Evolutionary conservation across 352 stramenopile genomes (phyloP).

Genomic region (Salisapilia sapeloensis): DNA sequence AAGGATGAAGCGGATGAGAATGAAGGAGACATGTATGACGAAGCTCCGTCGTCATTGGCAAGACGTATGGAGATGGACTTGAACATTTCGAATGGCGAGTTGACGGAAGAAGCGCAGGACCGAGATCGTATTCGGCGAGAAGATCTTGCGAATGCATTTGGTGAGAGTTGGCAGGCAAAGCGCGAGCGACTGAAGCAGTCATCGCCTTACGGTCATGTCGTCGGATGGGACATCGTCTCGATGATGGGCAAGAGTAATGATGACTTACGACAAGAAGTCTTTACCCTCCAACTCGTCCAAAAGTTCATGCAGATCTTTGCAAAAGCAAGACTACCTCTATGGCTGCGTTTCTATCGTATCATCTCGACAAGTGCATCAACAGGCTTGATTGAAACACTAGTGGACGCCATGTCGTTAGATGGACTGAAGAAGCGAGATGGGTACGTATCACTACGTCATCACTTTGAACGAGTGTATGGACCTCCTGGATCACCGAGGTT

Average conservation of each 20-base stretch:
- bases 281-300: constrained; percentile 96
- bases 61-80: constrained; percentile 29
- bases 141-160: constrained; percentile 81
- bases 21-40: too few species aligned
- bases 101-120: constrained; percentile 66
- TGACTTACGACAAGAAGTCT: constrained; percentile 97
- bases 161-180: constrained; percentile 92
- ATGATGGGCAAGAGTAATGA: constrained; percentile 99
- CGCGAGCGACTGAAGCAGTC: constrained; percentile 73
- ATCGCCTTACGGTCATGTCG: constrained; percentile 76
- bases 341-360: constrained; percentile 94
- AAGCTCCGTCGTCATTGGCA: constrained; percentile 26
- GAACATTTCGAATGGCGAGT: constrained; percentile 16
- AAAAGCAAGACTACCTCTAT: constrained; percentile 87
- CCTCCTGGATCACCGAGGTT: constrained; percentile 75
- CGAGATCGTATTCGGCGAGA: constrained; percentile 63
- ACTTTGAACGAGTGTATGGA: constrained; percentile 95
- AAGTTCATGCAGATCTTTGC: constrained; percentile 96
- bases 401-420: constrained; percentile 96
- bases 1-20: neutral
- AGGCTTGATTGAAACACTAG: constrained; percentile 95
- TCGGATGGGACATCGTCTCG: constrained; percentile 89
- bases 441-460: constrained; percentile 84
- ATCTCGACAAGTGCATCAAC: constrained; percentile 91
- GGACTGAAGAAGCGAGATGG: constrained; percentile 93